A percentile compares a stretch with the other conserved stretches of the same genome.
phyloP scores from a whole-genome alignment of 257 asterid genomes.

The Penstemon newberryi region DNA sequence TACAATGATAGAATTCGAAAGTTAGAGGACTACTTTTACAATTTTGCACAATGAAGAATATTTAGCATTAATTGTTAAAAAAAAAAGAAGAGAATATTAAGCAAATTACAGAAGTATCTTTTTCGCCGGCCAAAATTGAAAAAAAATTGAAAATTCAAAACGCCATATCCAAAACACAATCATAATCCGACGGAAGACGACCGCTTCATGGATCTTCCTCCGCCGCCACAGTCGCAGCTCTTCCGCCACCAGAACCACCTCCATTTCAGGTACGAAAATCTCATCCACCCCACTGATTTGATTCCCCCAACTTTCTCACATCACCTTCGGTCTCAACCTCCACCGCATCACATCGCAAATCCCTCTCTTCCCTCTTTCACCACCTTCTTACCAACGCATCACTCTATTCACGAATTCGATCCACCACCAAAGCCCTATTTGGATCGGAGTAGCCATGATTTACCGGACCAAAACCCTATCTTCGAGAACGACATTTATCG shows the following conservation, averaged over 20 bases:
- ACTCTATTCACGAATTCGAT: slow-evolving; percentile 39
- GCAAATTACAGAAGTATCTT: too few species aligned
- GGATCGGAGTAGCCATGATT: slow-evolving; percentile 27
- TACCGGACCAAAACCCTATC: slow-evolving; percentile 33
- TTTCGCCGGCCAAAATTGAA: too few species aligned
- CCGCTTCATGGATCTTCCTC: not conserved
- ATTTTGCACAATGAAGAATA: too few species aligned
- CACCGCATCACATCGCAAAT: slow-evolving; percentile 23
- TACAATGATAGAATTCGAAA: too few species aligned
- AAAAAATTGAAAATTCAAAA: too few species aligned
- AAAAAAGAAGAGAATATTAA: too few species aligned
- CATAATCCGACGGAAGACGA: too few species aligned
- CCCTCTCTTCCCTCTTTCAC: slow-evolving; percentile 30
- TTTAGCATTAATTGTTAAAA: too few species aligned
- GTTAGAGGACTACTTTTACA: too few species aligned
- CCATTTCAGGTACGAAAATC: slow-evolving; percentile 46
- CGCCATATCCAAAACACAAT: too few species aligned
- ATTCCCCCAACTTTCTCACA: slow-evolving; percentile 24
- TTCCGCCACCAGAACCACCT: slow-evolving; percentile 42
- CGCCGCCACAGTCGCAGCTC: slow-evolving; percentile 41
- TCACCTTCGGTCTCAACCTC: slow-evolving; percentile 32
- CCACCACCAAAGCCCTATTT: slow-evolving; percentile 38
- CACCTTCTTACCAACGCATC: slow-evolving; percentile 37
- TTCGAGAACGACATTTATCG: slow-evolving; percentile 32
- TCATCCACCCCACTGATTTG: slow-evolving; percentile 35